These are phyloP conservation scores for Tricholoma terreum DNA, from an alignment of 768 basidiomycete genomes.

Conservation along the genomic window DNA sequence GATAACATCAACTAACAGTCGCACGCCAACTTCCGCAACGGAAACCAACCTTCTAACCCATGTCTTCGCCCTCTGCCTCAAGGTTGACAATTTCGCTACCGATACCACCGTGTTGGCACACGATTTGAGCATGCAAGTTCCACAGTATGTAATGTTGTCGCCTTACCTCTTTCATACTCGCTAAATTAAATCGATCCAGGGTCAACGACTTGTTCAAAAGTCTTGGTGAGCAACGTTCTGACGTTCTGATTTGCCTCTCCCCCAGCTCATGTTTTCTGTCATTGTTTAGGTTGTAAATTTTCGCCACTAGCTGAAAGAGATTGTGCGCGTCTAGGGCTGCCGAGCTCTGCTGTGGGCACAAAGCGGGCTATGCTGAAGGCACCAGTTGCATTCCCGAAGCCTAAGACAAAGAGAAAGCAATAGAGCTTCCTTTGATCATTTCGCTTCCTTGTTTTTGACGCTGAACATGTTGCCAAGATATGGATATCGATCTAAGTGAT, in stretches of 20 bases:
- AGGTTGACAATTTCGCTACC: conserved; percentile 72
- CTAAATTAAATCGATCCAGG: conserved; percentile 19
- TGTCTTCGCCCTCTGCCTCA: conserved; percentile 78
- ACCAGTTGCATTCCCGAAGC: conserved; percentile 82
- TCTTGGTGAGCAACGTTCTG: conserved; percentile 44
- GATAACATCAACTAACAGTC: conserved; percentile 22
- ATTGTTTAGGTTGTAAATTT: conserved; percentile 67
- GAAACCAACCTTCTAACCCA: conserved; percentile 73
- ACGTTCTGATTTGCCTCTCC: background rate
- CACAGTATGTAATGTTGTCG: conserved; percentile 50
- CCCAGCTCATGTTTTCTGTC: background rate
- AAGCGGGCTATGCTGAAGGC: conserved; percentile 73
- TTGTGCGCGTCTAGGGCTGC: conserved; percentile 65
- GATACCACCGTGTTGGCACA: conserved; percentile 66
- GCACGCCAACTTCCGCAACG: conserved; percentile 63
- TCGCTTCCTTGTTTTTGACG: conserved; percentile 1
- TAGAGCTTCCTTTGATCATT: background rate
- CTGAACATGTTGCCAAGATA: background rate
- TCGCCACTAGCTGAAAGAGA: conserved; percentile 55
- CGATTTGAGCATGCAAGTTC: conserved; percentile 65
- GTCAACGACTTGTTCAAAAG: conserved; percentile 73
- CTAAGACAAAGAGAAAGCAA: conserved; percentile 37
- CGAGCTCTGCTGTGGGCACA: conserved; percentile 55
- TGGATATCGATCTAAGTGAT: background rate
- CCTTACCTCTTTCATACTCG: background rate